phyloP scores from a whole-genome alignment of 495 filamentous ascomycete species.

The Trichoderma asperelloides region DNA sequence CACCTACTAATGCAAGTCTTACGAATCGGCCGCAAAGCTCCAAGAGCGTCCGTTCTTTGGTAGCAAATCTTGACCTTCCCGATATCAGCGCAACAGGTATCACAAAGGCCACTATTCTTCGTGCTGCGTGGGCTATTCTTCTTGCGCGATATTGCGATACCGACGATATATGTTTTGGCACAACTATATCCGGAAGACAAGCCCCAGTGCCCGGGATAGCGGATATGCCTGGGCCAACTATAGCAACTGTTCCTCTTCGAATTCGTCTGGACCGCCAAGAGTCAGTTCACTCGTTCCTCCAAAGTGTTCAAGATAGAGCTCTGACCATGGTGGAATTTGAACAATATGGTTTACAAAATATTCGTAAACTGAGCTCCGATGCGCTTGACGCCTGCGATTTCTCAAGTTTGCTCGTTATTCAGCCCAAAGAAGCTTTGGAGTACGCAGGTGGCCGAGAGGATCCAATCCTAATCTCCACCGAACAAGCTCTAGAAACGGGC shows the following conservation, averaged over 20 bases:
- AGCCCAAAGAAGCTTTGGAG: slow-evolving; percentile 7
- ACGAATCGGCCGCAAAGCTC: neutral
- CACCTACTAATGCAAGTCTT: slow-evolving; percentile 10
- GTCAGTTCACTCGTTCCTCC: slow-evolving; percentile 14
- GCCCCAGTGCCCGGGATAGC: slow-evolving; percentile 35
- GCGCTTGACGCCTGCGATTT: slow-evolving; percentile 24
- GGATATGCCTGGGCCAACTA: slow-evolving; percentile 42
- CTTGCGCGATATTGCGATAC: slow-evolving; percentile 27
- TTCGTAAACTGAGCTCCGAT: slow-evolving; percentile 16
- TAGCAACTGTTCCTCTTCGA: slow-evolving; percentile 50
- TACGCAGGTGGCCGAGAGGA: neutral
- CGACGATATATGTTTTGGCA: slow-evolving; percentile 38
- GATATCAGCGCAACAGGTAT: slow-evolving; percentile 14
- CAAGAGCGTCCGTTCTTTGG: neutral
- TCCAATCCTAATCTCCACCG: neutral
- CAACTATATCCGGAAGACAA: slow-evolving; percentile 39
- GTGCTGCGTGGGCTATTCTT: slow-evolving; percentile 36
- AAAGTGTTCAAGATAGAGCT: slow-evolving; percentile 24
- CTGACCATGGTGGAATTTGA: slow-evolving; percentile 34
- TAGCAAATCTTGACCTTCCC: neutral
- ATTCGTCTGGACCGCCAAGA: slow-evolving; percentile 14
- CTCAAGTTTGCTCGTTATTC: slow-evolving; percentile 6
- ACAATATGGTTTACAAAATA: slow-evolving; percentile 37
- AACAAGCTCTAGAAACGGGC: neutral
- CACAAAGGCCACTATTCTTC: slow-evolving; percentile 35